These are phyloP conservation scores for Hypomyces rosellus DNA, from an alignment of 2,329 filamentous ascomycete species.

Conservation along the genomic window DNA sequence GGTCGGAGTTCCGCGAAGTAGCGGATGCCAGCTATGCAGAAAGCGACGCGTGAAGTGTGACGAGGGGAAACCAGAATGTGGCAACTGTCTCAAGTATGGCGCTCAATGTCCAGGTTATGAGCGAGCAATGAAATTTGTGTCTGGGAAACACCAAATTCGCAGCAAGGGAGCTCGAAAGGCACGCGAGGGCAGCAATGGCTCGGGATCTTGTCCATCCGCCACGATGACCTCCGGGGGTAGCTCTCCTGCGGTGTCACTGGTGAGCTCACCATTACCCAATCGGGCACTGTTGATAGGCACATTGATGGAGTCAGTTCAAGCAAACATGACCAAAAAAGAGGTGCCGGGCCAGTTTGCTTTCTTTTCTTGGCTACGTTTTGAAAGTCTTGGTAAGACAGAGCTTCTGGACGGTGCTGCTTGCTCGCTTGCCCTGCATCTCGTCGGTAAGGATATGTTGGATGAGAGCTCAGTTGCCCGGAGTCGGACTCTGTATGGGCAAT, in stretches of 20 bases:
- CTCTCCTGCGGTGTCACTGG: conserved; percentile 9
- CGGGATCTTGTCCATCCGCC: conserved; percentile 18
- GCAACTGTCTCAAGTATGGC: conserved; percentile 34
- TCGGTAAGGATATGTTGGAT: conserved; percentile 29
- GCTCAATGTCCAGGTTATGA: conserved; percentile 35
- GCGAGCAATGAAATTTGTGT: conserved; percentile 32
- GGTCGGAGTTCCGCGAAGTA: conserved; percentile 34
- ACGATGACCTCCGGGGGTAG: background rate
- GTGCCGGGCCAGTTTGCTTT: conserved; percentile 19
- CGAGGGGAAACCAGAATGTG: conserved; percentile 34
- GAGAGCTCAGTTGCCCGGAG: conserved; percentile 26
- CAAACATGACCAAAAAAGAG: conserved; percentile 15
- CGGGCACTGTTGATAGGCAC: conserved; percentile 27
- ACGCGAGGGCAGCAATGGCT: conserved; percentile 10
- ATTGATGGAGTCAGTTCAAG: conserved; percentile 22
- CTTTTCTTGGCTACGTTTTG: conserved; percentile 21
- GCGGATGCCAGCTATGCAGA: conserved; percentile 33
- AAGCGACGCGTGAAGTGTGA: conserved; percentile 41
- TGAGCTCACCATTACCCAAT: conserved; percentile 14
- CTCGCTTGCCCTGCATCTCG: conserved; percentile 31
- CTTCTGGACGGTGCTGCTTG: conserved; percentile 34
- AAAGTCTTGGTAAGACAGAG: conserved; percentile 27
- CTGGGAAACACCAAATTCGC: conserved; percentile 33
- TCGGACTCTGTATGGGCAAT: conserved; percentile 32
- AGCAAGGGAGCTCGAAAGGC: conserved; percentile 17